Evolutionary conservation across 2,329 filamentous ascomycete species (phyloP), one percentile per base, ranked within the genome.

Genomic region (Cordyceps cateniannulata): DNA sequence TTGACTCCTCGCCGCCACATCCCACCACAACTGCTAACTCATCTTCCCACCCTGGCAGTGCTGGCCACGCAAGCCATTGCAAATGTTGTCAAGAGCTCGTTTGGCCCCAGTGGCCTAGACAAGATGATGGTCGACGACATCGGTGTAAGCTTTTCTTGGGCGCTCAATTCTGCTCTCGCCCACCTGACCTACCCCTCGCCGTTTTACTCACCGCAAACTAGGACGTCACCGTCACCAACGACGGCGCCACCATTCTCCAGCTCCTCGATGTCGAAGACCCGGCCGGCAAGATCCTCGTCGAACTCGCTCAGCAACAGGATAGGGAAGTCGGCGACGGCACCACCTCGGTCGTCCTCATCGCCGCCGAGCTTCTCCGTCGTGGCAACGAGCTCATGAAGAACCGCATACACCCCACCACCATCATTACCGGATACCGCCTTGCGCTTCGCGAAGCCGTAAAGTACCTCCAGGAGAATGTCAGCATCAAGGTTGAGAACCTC

Each of bases 81-180:
- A 70, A 99, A 98, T 86, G 93, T 99, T 63, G 92, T 99, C 76
- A 98, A 96, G 82, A 96, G 91, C 77, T 99, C 95, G 18, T 99
- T 99, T 73, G 95, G 95, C 60, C 95, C 95, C 56, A 96, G 91
- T 64, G 95, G 95, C 53, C 84, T 99, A 67, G 95, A 99, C 76
- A 99, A 99, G 85, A 99, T 99, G 95, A 98, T 99, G 95, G 95
- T 99, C 69, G 95, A 99, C 79, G 95, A 99, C 74, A 98, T 99
- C 75, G 95, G 95, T 72, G 89, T 91, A 85, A 69, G 87, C 69
- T 64, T 66, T 60, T 56, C 5, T 20, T 20, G 7, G 18, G 60
- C 42, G 45, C 44, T 6, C 44, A 42, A 51, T 59, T 42, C 24
- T 22, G n/a, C 44, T 24, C 12, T 51, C n/a, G 22, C 29, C 38